Base-by-base conservation (phyloP, 2,329 filamentous ascomycete species). In the Cryphonectria parasitica region DNA sequence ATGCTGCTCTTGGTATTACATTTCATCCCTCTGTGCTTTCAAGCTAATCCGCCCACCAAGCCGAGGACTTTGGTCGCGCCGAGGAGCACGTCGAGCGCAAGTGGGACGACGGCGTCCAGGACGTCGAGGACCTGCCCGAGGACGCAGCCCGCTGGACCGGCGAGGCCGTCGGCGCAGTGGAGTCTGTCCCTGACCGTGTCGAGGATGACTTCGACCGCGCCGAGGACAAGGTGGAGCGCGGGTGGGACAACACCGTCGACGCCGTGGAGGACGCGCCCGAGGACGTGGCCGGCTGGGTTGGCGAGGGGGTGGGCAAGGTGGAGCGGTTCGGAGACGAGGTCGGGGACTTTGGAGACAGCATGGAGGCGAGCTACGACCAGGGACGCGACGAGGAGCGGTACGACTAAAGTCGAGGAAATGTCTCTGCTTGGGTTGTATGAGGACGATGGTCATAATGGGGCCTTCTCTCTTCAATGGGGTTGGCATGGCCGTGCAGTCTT, bases 141-240 rank as follows among this genome's bases (percentile, higher is more conserved):
- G 69, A 71, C 13, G 69, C 69, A 7, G 69, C 69, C 25, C 70
- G 70, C 13, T 71, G 67, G 70, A 69, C 67, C 8, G 70, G 70
- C 13, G 67, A 69, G 54, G 67, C 67, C 25, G 67, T 69, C 7
- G 67, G 70, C 1, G 67, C 68, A n/a, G 67, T 67, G 0, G 70
- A 69, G 58, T 36, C 36, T 2, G 58, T 71, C 3, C 70, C 70
- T 13, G 70, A 71, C 28, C 64, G 66, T 3, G 34, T 71, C 6
- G 69, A 66, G 62, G 34, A 68, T 13, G 69, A 39, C 13, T 60
- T 67, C 22, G 69, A 71, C 10, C 69, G 66, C 0, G 54, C 34
- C 15, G 66, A 77, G 60, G 78, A 78, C 64, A 75, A 80, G 63
- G 64, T 68, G 1, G 71, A 72, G 71, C 22, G 68, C 70, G 76